Evolutionary conservation across 768 basidiomycete genomes (phyloP), one percentile per base, ranked within the genome.

Genomic region (Suillus placidus): DNA sequence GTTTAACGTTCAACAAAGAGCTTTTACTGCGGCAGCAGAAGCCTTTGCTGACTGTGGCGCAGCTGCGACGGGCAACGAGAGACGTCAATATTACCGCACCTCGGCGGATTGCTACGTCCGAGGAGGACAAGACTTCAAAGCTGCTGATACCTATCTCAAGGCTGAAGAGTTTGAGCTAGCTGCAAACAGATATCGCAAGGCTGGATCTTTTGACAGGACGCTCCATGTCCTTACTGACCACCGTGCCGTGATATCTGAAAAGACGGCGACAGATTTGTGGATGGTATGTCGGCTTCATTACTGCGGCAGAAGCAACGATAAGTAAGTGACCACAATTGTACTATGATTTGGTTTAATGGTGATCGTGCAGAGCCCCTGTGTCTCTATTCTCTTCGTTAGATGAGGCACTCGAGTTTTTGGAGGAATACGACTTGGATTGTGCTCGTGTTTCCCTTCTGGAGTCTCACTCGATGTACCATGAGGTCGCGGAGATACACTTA

Each of bases 401-500:
- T 32, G 86, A 88, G 26, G 79, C 80, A 23, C 67, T 88, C n/a
- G 80, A 84, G 47, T 91, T 86, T 65, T 78, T 87, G 20, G 83
- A 88, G 62, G 81, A 85, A 4, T 80, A 81, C 49, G 83, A 82
- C 40, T 74, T 91, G 9, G 84, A 87, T 66, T 62, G 79, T 18
- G 81, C 84, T 6, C 84, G 79, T 8, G 82, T 82, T 0, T 71
- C 74, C 0, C 68, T 89, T 12, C 76, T 88, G 14, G 77, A 79
- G 35, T 73, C 75, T 5, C 76, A 81, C 8, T 82, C 80, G 13
- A 78, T 79, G 66, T 79, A 74, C 56, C 62, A 69, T 1, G 85
- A 88, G 35, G 88, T 88, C 0, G 87, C 87, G 0, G 78, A 84
- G n/a, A 69, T 87, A 30, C 81, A 86, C 68, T 64, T 86, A 7